Base-by-base conservation (phyloP, 495 filamentous ascomycete genomes). In the Penicillium ucsense region DNA sequence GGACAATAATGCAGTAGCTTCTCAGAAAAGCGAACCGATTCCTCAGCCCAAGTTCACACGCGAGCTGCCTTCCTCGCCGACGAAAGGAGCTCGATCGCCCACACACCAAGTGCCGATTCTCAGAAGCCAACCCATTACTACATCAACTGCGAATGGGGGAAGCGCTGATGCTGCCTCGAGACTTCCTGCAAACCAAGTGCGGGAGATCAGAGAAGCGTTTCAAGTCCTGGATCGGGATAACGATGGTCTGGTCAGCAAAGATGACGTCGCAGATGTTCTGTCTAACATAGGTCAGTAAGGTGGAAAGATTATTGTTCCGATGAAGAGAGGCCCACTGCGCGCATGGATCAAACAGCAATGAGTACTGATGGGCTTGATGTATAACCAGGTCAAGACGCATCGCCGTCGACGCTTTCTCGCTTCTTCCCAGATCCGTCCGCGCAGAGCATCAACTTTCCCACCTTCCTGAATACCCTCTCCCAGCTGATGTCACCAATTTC, bases 181-280 rank as follows among this genome's bases (percentile, higher is more conserved):
- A 45, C 53, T 89, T 38, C 77, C 83, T 11, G 74, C 83, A 7
- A 69, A 82, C 20, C 85, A 86, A 58, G 75, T 88, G 5, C 71
- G 83, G 43, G 80, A 85, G 47, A 77, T 96, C 65, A 77, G 88
- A 46, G 88, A 94, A 59, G 85, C 82, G 0, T 96, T 94, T 64
- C 82, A 88, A 62, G 85, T 94, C 41, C 73, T 96, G 30, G 89
- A 95, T 56, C 73, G 86, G 49, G 80, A 88, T 65, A 85, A 84
- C 61, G 84, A 89, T 54, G 86, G 87, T 10, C 65, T 73, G 28
- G 78, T 95, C 42, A 80, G 78, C 56, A 77, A 82, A 48, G 82
- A 87, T 33, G 86, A 94, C 63, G 82, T 96, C 7, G 76, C 74
- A 4, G 84, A 88, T 55, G 89, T 89, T 73, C 75, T 96, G 27